phyloP scores from a whole-genome alignment of 2,329 filamentous ascomycete genomes.

The Penicillium griseofulvum region DNA sequence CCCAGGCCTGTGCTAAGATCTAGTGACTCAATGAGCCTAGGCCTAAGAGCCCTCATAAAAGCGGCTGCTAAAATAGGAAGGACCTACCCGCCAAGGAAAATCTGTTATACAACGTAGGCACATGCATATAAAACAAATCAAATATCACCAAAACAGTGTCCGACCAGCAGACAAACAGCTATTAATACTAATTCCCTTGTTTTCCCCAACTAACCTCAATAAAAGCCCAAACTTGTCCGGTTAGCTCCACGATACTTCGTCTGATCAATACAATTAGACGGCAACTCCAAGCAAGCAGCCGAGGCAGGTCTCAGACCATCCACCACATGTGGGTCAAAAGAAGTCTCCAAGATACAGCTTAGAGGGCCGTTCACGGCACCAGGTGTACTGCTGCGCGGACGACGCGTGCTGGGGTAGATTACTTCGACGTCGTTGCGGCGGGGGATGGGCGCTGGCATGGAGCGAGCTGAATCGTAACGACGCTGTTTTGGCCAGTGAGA shows the following conservation, averaged over 20 bases:
- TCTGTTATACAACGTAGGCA: too few species aligned
- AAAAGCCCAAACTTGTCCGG: conserved; percentile 28
- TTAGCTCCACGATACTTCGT: conserved; percentile 33
- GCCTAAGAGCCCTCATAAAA: too few species aligned
- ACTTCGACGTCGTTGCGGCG: conserved; percentile 35
- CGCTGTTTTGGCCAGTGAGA: conserved; percentile 23
- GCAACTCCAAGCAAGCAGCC: conserved; percentile 2
- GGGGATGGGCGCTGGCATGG: conserved; percentile 18
- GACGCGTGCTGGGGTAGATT: conserved; percentile 35
- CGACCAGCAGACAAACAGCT: not conserved
- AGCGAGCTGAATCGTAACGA: conserved; percentile 20
- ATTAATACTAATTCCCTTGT: not conserved
- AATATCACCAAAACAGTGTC: not conserved
- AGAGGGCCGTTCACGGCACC: conserved; percentile 25
- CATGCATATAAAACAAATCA: not conserved
- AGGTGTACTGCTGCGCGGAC: conserved; percentile 35
- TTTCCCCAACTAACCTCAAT: not conserved
- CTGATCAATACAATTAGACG: conserved; percentile 18
- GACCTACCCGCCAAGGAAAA: too few species aligned
- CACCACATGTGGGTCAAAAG: conserved; percentile 13
- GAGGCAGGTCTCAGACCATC: conserved; percentile 21
- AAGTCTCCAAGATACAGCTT: conserved; percentile 33
- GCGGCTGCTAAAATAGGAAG: too few species aligned
- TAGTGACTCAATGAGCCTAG: too few species aligned
- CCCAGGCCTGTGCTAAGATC: too few species aligned